Percentiles rank a stretch among this genome's conserved stretches.
Conservation (phyloP, 2,329 filamentous ascomycete genomes). For the Penicillium sp. region DNA sequence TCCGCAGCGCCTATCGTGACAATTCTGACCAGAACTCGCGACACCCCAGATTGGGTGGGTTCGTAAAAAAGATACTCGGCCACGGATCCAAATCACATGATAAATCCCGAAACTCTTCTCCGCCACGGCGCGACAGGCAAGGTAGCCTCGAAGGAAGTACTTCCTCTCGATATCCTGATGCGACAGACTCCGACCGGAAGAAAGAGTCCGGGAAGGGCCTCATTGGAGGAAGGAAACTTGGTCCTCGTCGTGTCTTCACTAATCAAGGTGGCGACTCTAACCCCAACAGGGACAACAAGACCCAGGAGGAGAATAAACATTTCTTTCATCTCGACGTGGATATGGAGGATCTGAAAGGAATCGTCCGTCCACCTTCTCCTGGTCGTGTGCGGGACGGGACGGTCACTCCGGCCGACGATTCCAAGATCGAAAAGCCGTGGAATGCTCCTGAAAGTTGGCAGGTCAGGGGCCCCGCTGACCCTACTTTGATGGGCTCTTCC, state of each 20-base stretch:
- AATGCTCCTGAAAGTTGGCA: slow-evolving; percentile 96
- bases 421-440: slow-evolving; percentile 52
- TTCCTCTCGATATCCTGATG: slow-evolving; percentile 25
- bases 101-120: slow-evolving; percentile 34
- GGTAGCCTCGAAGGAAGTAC: slow-evolving; percentile 35
- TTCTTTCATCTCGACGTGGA: slow-evolving; percentile 83
- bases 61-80: slow-evolving; percentile 9
- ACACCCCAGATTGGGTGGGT: slow-evolving; percentile 5
- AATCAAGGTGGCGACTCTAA: slow-evolving; percentile 28
- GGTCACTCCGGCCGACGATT: slow-evolving; percentile 28
- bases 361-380: slow-evolving; percentile 69
- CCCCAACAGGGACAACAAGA: slow-evolving; percentile 22
- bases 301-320: slow-evolving; percentile 49
- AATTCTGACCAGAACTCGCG: slow-evolving; percentile 38
- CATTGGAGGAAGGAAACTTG: slow-evolving; percentile 35
- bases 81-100: slow-evolving; percentile 24
- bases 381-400: slow-evolving; percentile 46
- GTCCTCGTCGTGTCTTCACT: slow-evolving; percentile 32
- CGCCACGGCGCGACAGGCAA: slow-evolving; percentile 32
- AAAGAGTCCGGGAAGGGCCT: slow-evolving; percentile 36
- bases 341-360: slow-evolving; percentile 85
- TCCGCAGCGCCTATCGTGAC: slow-evolving; percentile 58
- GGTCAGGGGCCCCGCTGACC: slow-evolving; percentile 61
- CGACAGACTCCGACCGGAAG: slow-evolving; percentile 38
- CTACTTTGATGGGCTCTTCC: slow-evolving; percentile 8